Base-by-base conservation (phyloP, 805 yeast species). In the Cyberlindnera nakhonratchasimensis region DNA sequence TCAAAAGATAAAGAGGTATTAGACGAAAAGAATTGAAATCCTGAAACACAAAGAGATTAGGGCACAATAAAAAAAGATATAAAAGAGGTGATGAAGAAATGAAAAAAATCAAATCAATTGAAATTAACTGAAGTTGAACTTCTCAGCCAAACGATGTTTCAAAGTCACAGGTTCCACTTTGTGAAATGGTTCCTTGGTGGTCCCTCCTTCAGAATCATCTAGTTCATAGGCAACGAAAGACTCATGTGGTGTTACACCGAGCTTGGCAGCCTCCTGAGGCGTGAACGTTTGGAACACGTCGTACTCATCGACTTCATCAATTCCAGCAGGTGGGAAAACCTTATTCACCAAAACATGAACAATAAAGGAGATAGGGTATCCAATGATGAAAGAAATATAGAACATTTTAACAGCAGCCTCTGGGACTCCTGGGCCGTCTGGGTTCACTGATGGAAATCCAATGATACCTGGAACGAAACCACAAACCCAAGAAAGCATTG, bases 401-500 rank as follows among this genome's bases (percentile, higher is more conserved):
- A 52, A 52, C 45, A 58, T 45, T 34, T 62, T 64, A 18, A 57
- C 46, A 5, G 61, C 56, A 22, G 46, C 54, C 8, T 28, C 22
- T 20, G 61, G 60, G 16, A 33, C n/a, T 51, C 52, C n/a, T 39
- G 37, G 9, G 55, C 58, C 43, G 63, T 39, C 4, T 19, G 60
- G 57, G 24, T 53, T 57, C 6, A 55, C 60, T 20, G 51, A 45
- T 14, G 62, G 54, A 37, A 72, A 58, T 1, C 76, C 76, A 14
- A 74, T 69, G 14, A 71, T 48, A 26, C 70, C 70, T 19, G 72
- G 73, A 12, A 64, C 64, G 39, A 65, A 59, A n/a, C 69, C 66
- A 32, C 61, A 48, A 10, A 63, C 31, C 67, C 71, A 72, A 9
- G 69, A 60, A 4, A 61, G 36, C 11, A 67, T 40, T 13, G 69